These are phyloP conservation scores for Erodium chrysanthum DNA, from an alignment of 441 rosid genomes.

Conservation along the genomic window DNA sequence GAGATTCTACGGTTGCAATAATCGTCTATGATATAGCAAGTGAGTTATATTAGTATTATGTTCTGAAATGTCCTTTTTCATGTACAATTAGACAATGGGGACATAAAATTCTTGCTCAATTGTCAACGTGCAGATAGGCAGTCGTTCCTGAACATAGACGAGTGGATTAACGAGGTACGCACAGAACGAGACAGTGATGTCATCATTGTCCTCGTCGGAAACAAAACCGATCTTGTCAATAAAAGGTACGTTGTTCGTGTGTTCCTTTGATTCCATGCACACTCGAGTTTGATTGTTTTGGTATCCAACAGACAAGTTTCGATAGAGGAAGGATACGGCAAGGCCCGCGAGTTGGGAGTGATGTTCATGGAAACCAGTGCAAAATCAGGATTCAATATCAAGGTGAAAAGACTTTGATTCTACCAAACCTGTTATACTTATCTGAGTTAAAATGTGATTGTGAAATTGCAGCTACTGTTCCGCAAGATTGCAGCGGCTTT, in stretches of 20 bases:
- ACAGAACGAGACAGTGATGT: conserved; percentile 86
- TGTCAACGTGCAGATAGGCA: conserved; percentile 64
- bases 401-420: too few relatives aligned
- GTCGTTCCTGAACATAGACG: conserved; percentile 63
- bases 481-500: conserved; percentile 89
- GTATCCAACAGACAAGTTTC: conserved; percentile 72
- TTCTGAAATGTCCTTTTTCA: too few relatives aligned
- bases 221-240: conserved; percentile 83
- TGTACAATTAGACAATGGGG: too few relatives aligned
- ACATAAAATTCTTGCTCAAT: too few relatives aligned
- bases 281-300: neutral
- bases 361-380: conserved; percentile 96
- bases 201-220: conserved; percentile 78
- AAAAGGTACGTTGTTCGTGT: conserved; percentile 40
- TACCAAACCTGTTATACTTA: too few relatives aligned
- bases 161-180: conserved; percentile 86
- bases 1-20: conserved; percentile 30
- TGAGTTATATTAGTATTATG: neutral
- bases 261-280: too few relatives aligned
- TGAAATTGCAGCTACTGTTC: conserved; percentile 49
- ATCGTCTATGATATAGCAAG: conserved; percentile 30
- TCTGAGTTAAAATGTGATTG: neutral
- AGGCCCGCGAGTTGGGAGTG: conserved; percentile 70
- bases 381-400: conserved; percentile 88
- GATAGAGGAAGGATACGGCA: conserved; percentile 88